Conservation (phyloP, 2,329 filamentous ascomycete species). For the Diaporthe eres region DNA sequence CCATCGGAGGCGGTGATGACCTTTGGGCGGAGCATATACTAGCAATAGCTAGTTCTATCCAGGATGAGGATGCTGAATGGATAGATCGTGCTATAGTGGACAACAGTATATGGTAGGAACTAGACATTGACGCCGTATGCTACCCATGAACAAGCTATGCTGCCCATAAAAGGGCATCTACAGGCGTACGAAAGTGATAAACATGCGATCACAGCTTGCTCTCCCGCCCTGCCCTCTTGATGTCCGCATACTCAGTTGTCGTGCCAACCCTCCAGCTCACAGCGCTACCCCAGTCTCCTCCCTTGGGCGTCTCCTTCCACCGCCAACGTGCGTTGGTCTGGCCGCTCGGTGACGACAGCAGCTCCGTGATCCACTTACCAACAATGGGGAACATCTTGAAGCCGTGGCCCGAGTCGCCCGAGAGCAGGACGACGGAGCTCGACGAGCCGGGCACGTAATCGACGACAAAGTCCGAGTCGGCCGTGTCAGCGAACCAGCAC, state of each 20-base stretch:
- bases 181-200: not conserved
- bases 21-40: slow-evolving; percentile 27
- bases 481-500: slow-evolving; percentile 76
- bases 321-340: slow-evolving; percentile 64
- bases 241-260: slow-evolving; percentile 18
- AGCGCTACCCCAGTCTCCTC: slow-evolving; percentile 43
- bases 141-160: not conserved
- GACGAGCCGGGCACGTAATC: slow-evolving; percentile 68
- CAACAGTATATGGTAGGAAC: slow-evolving; percentile 17
- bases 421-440: slow-evolving; percentile 62
- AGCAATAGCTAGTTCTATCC: slow-evolving; percentile 27
- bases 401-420: slow-evolving; percentile 73
- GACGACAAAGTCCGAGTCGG: slow-evolving; percentile 72
- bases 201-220: slow-evolving; percentile 1
- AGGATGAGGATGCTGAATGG: slow-evolving; percentile 28
- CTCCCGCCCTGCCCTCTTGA: slow-evolving; percentile 20
- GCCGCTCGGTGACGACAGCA: slow-evolving; percentile 57
- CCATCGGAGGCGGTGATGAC: slow-evolving; percentile 18
- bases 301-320: slow-evolving; percentile 60
- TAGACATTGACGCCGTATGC: not conserved
- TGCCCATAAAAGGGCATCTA: not conserved
- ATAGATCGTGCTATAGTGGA: slow-evolving; percentile 31
- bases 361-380: slow-evolving; percentile 66
- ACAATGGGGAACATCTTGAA: slow-evolving; percentile 75
- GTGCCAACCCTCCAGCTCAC: slow-evolving; percentile 57